phyloP scores from a whole-genome alignment of 441 rosid genomes.

The Populus tomentosa region DNA sequence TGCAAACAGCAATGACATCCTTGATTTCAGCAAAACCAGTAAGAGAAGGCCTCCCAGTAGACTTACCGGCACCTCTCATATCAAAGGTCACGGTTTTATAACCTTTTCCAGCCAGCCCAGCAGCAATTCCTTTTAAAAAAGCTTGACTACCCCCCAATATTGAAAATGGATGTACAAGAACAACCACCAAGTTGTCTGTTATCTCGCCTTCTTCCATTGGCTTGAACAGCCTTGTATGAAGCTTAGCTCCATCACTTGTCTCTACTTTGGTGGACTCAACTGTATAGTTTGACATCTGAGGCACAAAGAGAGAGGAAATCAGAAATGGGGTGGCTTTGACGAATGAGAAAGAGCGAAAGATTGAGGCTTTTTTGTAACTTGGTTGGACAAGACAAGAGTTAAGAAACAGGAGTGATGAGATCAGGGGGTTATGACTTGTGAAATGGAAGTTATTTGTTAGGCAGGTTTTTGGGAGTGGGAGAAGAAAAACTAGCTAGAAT shows the following conservation, averaged over 20 bases:
- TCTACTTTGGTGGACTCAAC: conserved; percentile 59
- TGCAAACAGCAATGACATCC: conserved; percentile 80
- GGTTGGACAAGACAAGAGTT: background rate
- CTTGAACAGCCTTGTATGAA: conserved; percentile 59
- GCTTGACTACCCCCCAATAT: conserved; percentile 80
- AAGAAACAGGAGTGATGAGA: too few relatives aligned
- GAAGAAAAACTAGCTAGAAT: too few relatives aligned
- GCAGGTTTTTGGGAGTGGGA: too few relatives aligned
- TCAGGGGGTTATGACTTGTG: too few relatives aligned
- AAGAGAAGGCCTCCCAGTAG: conserved; percentile 79
- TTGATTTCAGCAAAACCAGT: conserved; percentile 83
- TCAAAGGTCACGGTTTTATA: conserved; percentile 74
- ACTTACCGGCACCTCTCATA: conserved; percentile 88
- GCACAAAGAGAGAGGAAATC: background rate
- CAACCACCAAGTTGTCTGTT: conserved; percentile 40
- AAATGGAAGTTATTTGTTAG: too few relatives aligned
- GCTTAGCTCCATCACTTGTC: conserved; percentile 56
- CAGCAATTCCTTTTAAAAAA: conserved; percentile 70
- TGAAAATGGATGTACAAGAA: conserved; percentile 88
- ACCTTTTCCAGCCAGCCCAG: conserved; percentile 55
- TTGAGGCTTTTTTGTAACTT: background rate
- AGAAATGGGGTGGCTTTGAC: background rate
- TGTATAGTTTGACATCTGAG: conserved; percentile 39
- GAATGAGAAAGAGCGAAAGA: background rate
- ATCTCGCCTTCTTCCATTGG: conserved; percentile 32